Percentiles rank a stretch among this genome's conserved stretches.
Conservation (phyloP, 768 basidiomycete species). For the Termitomyces sp. region DNA sequence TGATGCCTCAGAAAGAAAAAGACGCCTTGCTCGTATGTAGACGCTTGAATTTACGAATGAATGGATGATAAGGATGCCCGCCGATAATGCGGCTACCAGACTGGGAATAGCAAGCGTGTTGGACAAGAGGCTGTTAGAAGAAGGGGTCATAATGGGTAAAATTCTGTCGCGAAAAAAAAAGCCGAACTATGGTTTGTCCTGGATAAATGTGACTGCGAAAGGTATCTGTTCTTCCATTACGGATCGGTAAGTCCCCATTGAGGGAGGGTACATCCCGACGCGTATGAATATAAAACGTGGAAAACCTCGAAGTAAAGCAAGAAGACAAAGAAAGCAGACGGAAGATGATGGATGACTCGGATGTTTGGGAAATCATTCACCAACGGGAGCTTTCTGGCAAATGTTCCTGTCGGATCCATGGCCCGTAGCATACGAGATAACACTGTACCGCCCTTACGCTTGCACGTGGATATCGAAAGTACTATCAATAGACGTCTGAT, state of each 20-base stretch:
- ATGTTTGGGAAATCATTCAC: neutral
- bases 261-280: conserved; percentile 2
- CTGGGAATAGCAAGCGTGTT: conserved; percentile 17
- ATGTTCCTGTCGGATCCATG: neutral
- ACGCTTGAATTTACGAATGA: conserved; percentile 4
- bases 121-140: neutral
- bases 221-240: neutral
- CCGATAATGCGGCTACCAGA: conserved; percentile 15
- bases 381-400: neutral
- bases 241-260: neutral
- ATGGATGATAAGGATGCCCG: conserved; percentile 12
- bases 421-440: too few relatives aligned
- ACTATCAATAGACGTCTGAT: too few relatives aligned
- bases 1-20: neutral
- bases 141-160: neutral
- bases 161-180: neutral
- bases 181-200: conserved; percentile 1
- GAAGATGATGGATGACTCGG: neutral
- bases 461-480: neutral
- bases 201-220: neutral
- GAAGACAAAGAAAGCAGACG: neutral
- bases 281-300: neutral
- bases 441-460: too few relatives aligned
- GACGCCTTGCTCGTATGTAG: conserved; percentile 3
- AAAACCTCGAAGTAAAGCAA: neutral